Base-by-base conservation (phyloP, 176 grass and related monocot species). In the Oryza glumipatula region DNA sequence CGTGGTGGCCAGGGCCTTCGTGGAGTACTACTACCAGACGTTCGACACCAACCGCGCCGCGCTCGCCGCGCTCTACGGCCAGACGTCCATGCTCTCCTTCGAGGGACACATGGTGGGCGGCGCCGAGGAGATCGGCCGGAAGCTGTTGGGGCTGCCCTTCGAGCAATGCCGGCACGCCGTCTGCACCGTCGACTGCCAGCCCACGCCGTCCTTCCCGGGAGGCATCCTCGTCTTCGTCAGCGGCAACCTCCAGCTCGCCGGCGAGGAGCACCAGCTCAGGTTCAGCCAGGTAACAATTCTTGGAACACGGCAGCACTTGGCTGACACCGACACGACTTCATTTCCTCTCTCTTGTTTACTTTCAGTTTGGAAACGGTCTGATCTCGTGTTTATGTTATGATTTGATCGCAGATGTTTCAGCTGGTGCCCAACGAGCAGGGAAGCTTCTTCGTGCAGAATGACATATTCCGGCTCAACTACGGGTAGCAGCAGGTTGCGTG, bases 381-480 rank as follows among this genome's bases (percentile, higher is more conserved):
- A 23, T 8, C 21, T 38, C 9, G 8, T 45, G 48, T 22, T 22
- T 52, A 60, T 82, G 11, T 35, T 22, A 44, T 67, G 47, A 17
- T 51, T 1, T 16, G 2, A 24, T 47, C 3, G 13, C 81, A 96
- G 91, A 94, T 96, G 94, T 96, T 96, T 88, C 94, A 96, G 46
- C 77, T 96, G 85, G 85, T 96, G 38, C 94, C 87, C 47, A 91
- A 81, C 32, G 89, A 45, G 77, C 86, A 91, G 30, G 91, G 89
- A 60, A 96, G 91, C 81, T 94, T 96, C 84, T 86, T 91, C 77
- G 94, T 96, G 41, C 91, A 96, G 87, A 93, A 96, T 17, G 94
- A 91, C 84, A 94, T 96, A 77, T 96, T 96, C 85, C 94, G 94
- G 72, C 94, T 96, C 78, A 96, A 91, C 84, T 91, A 96, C 23